These are phyloP conservation scores for Scedosporium aurantiacum DNA, from an alignment of 2,329 filamentous ascomycete species.

Conservation along the genomic window DNA sequence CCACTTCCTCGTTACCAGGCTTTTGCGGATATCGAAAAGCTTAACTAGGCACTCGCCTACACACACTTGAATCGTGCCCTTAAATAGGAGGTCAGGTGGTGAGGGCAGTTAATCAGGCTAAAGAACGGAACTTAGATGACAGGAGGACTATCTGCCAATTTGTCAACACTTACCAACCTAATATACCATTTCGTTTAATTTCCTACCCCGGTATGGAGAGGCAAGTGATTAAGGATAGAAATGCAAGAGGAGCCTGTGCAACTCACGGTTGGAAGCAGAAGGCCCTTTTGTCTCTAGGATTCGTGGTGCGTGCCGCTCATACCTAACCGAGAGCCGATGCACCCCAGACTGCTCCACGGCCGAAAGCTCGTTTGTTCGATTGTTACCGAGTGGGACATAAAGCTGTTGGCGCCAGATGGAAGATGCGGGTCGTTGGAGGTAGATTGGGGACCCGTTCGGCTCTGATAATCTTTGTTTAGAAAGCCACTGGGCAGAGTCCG, in stretches of 20 bases:
- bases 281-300: not conserved
- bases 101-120: constrained; percentile 6
- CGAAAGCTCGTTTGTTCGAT: not conserved
- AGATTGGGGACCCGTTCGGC: not conserved
- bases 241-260: not conserved
- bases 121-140: not conserved
- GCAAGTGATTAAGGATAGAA: not conserved
- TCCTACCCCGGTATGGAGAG: not conserved
- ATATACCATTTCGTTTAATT: not conserved
- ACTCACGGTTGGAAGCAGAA: not conserved
- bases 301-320: not conserved
- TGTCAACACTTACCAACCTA: constrained; percentile 1
- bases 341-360: not conserved
- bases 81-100: not conserved
- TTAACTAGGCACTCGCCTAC: not conserved
- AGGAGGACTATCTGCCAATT: not conserved
- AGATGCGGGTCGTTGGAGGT: not conserved
- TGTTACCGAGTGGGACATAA: not conserved
- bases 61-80: not conserved
- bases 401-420: not conserved
- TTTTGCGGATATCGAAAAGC: not conserved
- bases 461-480: not conserved
- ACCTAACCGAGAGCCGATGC: not conserved
- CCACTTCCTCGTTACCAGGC: not conserved
- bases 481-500: too few relatives aligned